A percentile compares a stretch with the other conserved stretches of the same genome.
Evolutionary conservation across 768 basidiomycete genomes (phyloP).

Genomic region (Mycena epipterygia): DNA sequence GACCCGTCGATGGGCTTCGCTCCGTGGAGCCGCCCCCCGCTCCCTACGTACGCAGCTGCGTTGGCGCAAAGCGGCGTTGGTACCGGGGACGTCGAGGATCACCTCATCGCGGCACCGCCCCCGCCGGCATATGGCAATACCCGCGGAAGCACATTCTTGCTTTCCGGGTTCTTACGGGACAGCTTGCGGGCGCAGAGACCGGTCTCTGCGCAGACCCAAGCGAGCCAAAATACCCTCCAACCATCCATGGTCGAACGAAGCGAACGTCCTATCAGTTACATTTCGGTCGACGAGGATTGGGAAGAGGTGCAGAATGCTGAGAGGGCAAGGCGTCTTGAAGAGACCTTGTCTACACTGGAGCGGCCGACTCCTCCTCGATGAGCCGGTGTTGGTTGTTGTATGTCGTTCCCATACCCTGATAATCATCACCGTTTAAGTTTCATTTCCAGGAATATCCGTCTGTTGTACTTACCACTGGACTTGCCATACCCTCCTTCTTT

Average conservation of each 20-base stretch:
- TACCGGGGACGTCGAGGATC: constrained; percentile 83
- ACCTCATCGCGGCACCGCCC: constrained; percentile 74
- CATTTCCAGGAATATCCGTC: background rate
- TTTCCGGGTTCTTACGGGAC: constrained; percentile 65
- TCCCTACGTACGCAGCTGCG: constrained; percentile 80
- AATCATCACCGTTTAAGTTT: background rate
- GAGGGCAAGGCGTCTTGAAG: constrained; percentile 66
- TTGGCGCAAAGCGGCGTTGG: constrained; percentile 77
- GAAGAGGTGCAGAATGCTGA: constrained; percentile 68
- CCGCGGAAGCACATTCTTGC: constrained; percentile 74
- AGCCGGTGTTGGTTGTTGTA: background rate
- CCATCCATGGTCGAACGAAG: constrained; percentile 36
- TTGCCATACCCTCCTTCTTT: constrained; percentile 13
- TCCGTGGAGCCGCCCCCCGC: constrained; percentile 79
- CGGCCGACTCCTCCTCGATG: constrained; percentile 36
- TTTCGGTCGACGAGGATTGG: constrained; percentile 69
- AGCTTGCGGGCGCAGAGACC: constrained; percentile 65
- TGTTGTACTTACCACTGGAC: constrained; percentile 14
- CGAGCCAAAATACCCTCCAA: constrained; percentile 35
- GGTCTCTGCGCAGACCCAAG: constrained; percentile 50
- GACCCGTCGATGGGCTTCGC: constrained; percentile 60
- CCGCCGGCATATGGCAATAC: constrained; percentile 86
- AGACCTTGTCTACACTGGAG: constrained; percentile 65
- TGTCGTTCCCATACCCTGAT: background rate
- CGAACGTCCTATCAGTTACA: constrained; percentile 68